A percentile compares a stretch with the other conserved stretches of the same genome.
Conservation (phyloP, 2,329 filamentous ascomycete genomes). For the Corinectria fuckeliana region DNA sequence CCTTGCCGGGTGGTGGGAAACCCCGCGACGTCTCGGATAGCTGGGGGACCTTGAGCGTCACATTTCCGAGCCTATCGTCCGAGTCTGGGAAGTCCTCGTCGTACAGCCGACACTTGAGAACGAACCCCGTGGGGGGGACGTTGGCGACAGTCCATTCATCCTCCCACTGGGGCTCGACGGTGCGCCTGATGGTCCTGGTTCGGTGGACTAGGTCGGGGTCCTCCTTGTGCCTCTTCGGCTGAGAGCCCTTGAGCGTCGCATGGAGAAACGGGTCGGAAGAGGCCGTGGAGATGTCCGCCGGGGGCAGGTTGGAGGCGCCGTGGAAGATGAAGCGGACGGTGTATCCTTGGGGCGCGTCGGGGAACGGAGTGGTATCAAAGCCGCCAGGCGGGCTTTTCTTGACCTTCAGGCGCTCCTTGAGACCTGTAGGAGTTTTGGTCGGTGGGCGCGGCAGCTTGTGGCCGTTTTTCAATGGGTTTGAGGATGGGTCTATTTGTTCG, state of each 20-base stretch:
- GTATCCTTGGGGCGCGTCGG: constrained; percentile 76
- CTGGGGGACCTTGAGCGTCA: constrained; percentile 69
- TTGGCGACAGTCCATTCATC: constrained; percentile 89
- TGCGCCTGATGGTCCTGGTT: constrained; percentile 76
- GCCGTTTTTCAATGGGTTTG: constrained; percentile 15
- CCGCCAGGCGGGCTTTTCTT: constrained; percentile 70
- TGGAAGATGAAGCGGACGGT: constrained; percentile 87
- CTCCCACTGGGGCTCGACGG: constrained; percentile 80
- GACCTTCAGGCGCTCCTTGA: constrained; percentile 37
- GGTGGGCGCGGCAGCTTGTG: constrained; percentile 19
- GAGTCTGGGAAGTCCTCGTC: constrained; percentile 89
- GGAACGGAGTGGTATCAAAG: constrained; percentile 80
- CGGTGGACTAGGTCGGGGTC: constrained; percentile 78
- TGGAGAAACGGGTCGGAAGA: constrained; percentile 85
- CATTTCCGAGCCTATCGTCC: constrained; percentile 88
- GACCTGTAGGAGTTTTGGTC: constrained; percentile 20
- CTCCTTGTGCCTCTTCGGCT: constrained; percentile 83
- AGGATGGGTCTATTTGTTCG: neutral
- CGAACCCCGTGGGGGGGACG: constrained; percentile 80
- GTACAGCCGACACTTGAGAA: constrained; percentile 83
- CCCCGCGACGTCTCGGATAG: constrained; percentile 73
- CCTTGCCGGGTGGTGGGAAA: constrained; percentile 62
- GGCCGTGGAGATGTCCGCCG: constrained; percentile 77
- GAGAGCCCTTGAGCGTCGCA: constrained; percentile 73
- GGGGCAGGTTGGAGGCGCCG: constrained; percentile 79